Conservation (phyloP, 2,329 filamentous ascomycete species). For the Coniochaeta hoffmannii region DNA sequence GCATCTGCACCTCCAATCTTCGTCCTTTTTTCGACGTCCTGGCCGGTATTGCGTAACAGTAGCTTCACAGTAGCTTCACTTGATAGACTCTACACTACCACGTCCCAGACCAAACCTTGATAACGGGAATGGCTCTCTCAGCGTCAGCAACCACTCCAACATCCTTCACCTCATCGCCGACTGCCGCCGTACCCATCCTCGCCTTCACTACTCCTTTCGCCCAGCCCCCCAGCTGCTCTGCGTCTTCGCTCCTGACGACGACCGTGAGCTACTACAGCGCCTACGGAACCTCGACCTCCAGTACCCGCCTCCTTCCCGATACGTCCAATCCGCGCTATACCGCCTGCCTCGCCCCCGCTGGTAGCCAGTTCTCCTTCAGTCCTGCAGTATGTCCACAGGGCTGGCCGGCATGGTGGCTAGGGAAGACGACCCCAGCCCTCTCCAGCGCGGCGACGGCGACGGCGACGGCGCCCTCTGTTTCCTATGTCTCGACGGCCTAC, state of each 20-base stretch:
- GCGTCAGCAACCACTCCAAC: not conserved
- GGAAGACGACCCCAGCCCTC: not conserved
- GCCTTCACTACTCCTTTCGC: constrained; percentile 6
- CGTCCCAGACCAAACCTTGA: no score
- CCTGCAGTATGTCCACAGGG: constrained; percentile 6
- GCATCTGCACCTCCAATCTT: not conserved
- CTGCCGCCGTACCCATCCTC: constrained; percentile 1
- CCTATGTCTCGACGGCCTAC: constrained; percentile 4
- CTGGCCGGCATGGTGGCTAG: constrained; percentile 5
- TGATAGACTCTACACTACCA: no score
- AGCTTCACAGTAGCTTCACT: not conserved
- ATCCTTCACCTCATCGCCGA: constrained; percentile 3
- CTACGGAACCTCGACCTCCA: not conserved
- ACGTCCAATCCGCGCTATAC: constrained; percentile 4
- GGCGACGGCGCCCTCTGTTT: not conserved
- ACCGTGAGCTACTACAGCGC: not conserved
- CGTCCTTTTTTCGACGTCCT: not conserved
- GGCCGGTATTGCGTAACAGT: not conserved
- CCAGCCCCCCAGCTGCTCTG: constrained; percentile 5
- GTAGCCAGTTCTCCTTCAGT: constrained; percentile 5
- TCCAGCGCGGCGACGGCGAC: not conserved
- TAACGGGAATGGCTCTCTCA: not conserved
- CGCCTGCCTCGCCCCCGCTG: constrained; percentile 2
- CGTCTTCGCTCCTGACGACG: constrained; percentile 4
- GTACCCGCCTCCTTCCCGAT: not conserved